Evolutionary conservation across 2,329 filamentous ascomycete species (phyloP), one percentile per base, ranked within the genome.

Genomic region (Annulohypoxylon truncatum): DNA sequence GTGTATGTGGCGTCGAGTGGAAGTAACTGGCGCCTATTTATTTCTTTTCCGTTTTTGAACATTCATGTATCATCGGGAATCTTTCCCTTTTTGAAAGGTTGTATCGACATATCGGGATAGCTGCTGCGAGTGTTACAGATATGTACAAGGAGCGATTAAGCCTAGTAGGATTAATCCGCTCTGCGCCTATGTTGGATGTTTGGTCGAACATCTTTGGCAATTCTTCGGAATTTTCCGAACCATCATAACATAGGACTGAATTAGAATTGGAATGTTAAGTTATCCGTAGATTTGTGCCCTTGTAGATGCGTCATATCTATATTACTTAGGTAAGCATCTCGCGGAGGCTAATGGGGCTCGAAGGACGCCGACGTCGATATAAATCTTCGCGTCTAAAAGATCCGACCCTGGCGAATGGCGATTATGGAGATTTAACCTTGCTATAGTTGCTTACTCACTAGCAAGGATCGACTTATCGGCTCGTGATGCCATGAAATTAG

Each of bases 381-480:
- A 15, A 35, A 12, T 22, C 20, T 15, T n/a, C 6, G 20, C 31
- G 20, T 9, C 18, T 10, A 9, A 20, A 56, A 33, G 10, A 18
- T 35, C 20, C 8, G 44, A 20, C 35, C 22, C 28, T 1, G 46
- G 53, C 10, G 13, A 38, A 33, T 24, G 6, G 18, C 22, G 33
- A 15, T n/a, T 38, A 24, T 35, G 15, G 18, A 12, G 15, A 18
- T 15, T 18, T 40, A 8, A 22, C 12, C 42, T n/a, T 20, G 7
- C 42, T 2, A 20, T 48, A 13, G 10, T 22, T 12, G 22, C 57
- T 75, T 70, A 82, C 67, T 82, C 80, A 68, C 76, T 76, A 13
- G 79, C 76, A 47, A 81, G 48, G 18, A 85, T 75, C 0, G 85
- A 88, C 69, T 82, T 86, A 70, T 87, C 84, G 2, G 85, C 85